Evolutionary conservation across 805 yeast species (phyloP).

Genomic region (Zygotorulaspora florentina): DNA sequence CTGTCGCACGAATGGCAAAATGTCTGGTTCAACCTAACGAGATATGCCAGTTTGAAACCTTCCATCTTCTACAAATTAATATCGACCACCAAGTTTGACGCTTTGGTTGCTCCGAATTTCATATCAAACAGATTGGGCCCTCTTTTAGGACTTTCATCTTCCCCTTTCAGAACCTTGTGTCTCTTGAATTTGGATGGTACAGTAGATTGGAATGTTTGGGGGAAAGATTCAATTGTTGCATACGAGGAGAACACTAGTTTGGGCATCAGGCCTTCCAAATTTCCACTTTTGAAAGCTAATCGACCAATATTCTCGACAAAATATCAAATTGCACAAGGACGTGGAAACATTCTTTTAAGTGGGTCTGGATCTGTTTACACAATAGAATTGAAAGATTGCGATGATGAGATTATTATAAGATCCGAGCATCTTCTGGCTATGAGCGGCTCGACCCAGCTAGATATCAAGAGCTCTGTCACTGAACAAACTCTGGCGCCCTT

Average conservation of each 20-base stretch:
- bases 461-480: slow-evolving; percentile 24
- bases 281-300: slow-evolving; percentile 5
- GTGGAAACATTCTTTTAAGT: slow-evolving; percentile 31
- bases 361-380: slow-evolving; percentile 30
- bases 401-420: slow-evolving; percentile 29
- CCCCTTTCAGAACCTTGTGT: slow-evolving; percentile 21
- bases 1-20: slow-evolving; percentile 24
- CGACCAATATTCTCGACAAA: slow-evolving; percentile 17
- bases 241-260: slow-evolving; percentile 31
- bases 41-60: slow-evolving; percentile 19
- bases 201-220: slow-evolving; percentile 32
- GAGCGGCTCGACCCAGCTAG: slow-evolving; percentile 30
- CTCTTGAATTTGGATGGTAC: slow-evolving; percentile 23
- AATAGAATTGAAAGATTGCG: slow-evolving; percentile 22
- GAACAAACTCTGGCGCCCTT: slow-evolving; percentile 10
- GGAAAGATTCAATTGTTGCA: slow-evolving; percentile 27
- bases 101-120: slow-evolving; percentile 27
- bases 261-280: slow-evolving; percentile 14
- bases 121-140: slow-evolving; percentile 14
- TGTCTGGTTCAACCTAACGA: slow-evolving; percentile 20
- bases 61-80: slow-evolving; percentile 21
- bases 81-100: slow-evolving; percentile 18
- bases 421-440: slow-evolving; percentile 31
- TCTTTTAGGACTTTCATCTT: slow-evolving; percentile 18
- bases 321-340: slow-evolving; percentile 27